Percentiles rank a stretch among this genome's conserved stretches.
These are phyloP conservation scores for Wickerhamiella bombiphila DNA, from an alignment of 805 yeast species.

Conservation along the genomic window DNA sequence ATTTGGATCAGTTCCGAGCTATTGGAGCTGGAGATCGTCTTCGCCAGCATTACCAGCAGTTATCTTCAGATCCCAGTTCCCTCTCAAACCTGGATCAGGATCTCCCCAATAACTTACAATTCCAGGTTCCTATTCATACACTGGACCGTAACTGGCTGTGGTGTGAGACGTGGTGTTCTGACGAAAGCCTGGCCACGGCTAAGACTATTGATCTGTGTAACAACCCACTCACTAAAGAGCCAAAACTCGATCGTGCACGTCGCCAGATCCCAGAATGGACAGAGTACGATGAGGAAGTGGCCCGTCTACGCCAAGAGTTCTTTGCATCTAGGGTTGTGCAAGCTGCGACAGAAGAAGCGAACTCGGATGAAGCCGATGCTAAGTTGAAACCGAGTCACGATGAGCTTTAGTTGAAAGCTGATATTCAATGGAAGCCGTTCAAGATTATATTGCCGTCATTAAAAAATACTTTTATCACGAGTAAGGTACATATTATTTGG, in stretches of 20 bases:
- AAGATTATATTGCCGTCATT: too few species aligned
- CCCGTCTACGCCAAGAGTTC: conserved; percentile 10
- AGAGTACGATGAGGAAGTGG: conserved; percentile 43
- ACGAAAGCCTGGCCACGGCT: conserved; percentile 43
- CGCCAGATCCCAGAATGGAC: conserved; percentile 72
- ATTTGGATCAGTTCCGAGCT: conserved; percentile 50
- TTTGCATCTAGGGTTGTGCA: conserved; percentile 1
- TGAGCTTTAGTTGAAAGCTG: too few species aligned
- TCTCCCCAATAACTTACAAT: conserved; percentile 76
- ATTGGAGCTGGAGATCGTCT: conserved; percentile 63
- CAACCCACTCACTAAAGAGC: conserved; percentile 70
- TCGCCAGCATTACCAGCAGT: conserved; percentile 69
- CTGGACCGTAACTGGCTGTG: conserved; percentile 77
- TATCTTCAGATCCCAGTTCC: conserved; percentile 68
- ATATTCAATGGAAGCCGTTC: too few species aligned
- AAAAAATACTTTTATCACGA: too few species aligned
- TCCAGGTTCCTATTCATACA: conserved; percentile 48
- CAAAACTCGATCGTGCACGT: conserved; percentile 59
- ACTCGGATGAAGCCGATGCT: background rate
- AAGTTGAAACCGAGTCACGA: conserved; percentile 7
- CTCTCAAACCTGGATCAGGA: conserved; percentile 82
- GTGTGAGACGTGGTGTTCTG: conserved; percentile 90
- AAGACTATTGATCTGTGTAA: conserved; percentile 74
- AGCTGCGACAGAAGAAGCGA: conserved; percentile 1
- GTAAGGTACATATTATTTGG: too few species aligned